phyloP scores from a whole-genome alignment of 1,139 yeast species.

The Wickerhamiella pararugosa region DNA sequence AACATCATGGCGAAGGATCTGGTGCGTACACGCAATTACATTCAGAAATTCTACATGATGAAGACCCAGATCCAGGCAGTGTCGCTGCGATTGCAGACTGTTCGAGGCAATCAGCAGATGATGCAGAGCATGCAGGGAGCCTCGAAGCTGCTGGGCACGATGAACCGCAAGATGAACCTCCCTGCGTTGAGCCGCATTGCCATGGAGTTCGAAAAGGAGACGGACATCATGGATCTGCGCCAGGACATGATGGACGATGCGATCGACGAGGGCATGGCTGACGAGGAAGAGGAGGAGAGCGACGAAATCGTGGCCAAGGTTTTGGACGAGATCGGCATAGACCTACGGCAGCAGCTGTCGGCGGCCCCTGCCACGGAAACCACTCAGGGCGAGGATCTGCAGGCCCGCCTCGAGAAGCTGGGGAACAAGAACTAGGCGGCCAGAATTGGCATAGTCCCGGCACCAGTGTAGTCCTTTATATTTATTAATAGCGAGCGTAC shows the following conservation, averaged over 20 bases:
- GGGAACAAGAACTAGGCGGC: constrained; percentile 24
- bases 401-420: constrained; percentile 74
- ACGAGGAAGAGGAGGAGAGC: constrained; percentile 74
- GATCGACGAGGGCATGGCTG: constrained; percentile 87
- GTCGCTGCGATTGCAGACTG: constrained; percentile 77
- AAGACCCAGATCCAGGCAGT: constrained; percentile 92
- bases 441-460: not conserved
- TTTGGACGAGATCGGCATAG: constrained; percentile 90
- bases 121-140: constrained; percentile 91
- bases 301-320: constrained; percentile 89
- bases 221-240: constrained; percentile 94
- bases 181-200: constrained; percentile 83
- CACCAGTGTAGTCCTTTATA: not conserved
- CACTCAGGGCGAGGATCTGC: constrained; percentile 58
- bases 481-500: not conserved
- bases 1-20: constrained; percentile 92
- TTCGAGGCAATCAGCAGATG: constrained; percentile 91
- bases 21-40: constrained; percentile 65
- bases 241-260: constrained; percentile 99
- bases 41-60: constrained; percentile 85
- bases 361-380: constrained; percentile 22
- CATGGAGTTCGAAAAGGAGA: constrained; percentile 88
- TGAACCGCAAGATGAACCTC: constrained; percentile 81
- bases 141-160: constrained; percentile 62
- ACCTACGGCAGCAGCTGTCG: constrained; percentile 37